Evolutionary conservation across 1,139 yeast species (phyloP).

Genomic region (Magnusiomyces suaveolens): DNA sequence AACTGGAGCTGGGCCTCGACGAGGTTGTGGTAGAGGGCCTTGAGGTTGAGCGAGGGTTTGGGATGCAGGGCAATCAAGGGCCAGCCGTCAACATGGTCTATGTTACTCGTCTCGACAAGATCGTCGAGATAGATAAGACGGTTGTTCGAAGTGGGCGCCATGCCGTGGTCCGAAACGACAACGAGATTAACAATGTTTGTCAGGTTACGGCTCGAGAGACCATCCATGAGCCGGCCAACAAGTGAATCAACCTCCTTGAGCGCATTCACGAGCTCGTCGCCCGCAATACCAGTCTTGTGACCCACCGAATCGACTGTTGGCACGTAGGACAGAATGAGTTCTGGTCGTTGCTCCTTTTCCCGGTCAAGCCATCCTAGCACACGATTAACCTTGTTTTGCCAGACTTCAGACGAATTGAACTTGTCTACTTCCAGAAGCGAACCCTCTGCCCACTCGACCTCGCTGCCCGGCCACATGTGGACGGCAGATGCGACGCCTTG

Average conservation of each 20-base stretch:
- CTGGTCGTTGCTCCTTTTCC: slow-evolving; percentile 49
- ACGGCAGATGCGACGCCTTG: slow-evolving; percentile 63
- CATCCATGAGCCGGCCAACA: slow-evolving; percentile 42
- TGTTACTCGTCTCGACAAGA: slow-evolving; percentile 42
- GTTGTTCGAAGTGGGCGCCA: slow-evolving; percentile 72
- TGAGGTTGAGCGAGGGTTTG: slow-evolving; percentile 28
- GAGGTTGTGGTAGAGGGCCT: slow-evolving; percentile 35
- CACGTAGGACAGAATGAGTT: slow-evolving; percentile 67
- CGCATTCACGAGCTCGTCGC: slow-evolving; percentile 46
- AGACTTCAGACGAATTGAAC: slow-evolving; percentile 54
- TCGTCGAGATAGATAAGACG: slow-evolving; percentile 64
- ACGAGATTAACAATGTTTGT: slow-evolving; percentile 59
- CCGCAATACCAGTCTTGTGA: slow-evolving; percentile 59
- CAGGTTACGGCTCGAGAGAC: slow-evolving; percentile 47
- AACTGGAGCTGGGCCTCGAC: slow-evolving; percentile 21
- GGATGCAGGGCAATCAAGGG: slow-evolving; percentile 78
- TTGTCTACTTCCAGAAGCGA: slow-evolving; percentile 43
- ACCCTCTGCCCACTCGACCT: slow-evolving; percentile 43
- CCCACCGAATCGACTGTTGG: slow-evolving; percentile 74
- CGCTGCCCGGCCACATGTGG: slow-evolving; percentile 98
- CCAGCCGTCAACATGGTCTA: slow-evolving; percentile 76
- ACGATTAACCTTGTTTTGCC: slow-evolving; percentile 47
- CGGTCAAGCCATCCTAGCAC: slow-evolving; percentile 61
- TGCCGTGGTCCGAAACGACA: slow-evolving; percentile 84
- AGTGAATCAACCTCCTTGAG: slow-evolving; percentile 57